phyloP scores from a whole-genome alignment of 176 grass and related monocot genomes.

The Dactylis glomerata region DNA sequence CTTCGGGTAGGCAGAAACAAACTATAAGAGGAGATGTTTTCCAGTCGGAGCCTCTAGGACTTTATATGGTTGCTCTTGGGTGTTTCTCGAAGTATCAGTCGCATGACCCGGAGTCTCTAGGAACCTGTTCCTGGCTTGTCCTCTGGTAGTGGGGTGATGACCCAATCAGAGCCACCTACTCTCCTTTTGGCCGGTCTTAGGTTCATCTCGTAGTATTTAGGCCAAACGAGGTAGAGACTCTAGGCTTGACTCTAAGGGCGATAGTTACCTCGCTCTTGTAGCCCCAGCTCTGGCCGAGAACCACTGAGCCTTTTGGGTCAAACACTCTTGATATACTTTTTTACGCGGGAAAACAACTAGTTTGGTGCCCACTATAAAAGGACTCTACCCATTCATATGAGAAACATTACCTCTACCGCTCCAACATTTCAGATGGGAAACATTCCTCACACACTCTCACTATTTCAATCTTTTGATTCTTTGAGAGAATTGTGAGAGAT shows the following conservation, averaged over 20 bases:
- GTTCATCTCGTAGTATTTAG: neutral
- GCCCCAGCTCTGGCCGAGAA: neutral
- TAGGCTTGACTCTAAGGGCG: no score
- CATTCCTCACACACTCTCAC: neutral
- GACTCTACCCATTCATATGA: neutral
- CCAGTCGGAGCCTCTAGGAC: neutral
- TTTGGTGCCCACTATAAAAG: neutral
- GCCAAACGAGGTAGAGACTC: neutral
- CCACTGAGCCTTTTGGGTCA: neutral
- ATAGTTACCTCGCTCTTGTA: neutral
- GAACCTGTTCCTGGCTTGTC: neutral
- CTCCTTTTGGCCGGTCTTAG: neutral
- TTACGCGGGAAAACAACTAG: neutral
- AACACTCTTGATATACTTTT: neutral
- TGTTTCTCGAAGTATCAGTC: no score
- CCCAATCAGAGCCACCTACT: neutral
- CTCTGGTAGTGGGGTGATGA: neutral
- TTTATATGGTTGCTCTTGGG: neutral
- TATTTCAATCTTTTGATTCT: neutral
- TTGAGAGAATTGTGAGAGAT: neutral
- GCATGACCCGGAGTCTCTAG: no score
- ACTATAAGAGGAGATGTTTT: neutral
- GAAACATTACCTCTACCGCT: neutral
- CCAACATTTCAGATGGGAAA: neutral
- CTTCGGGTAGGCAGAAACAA: neutral